Evolutionary conservation across 805 yeast genomes (phyloP).

Genomic region (Kodamaea nitidulidarum): DNA sequence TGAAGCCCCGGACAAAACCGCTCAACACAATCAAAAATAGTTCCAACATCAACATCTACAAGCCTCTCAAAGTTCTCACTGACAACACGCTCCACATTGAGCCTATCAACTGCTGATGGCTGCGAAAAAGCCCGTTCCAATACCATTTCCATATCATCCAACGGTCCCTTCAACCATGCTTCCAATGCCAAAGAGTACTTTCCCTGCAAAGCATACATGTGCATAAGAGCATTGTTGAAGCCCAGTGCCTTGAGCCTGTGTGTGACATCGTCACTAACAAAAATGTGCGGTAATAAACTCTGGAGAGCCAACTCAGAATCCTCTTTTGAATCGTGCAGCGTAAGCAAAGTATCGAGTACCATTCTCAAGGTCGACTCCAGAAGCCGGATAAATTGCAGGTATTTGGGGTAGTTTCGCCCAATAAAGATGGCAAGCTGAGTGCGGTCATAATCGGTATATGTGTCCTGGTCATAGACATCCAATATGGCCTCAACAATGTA

Average conservation of each 20-base stretch:
- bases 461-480: conserved; percentile 45
- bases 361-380: conserved; percentile 54
- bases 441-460: conserved; percentile 20
- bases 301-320: conserved; percentile 78
- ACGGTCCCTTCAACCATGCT: conserved; percentile 41
- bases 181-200: conserved; percentile 50
- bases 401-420: conserved; percentile 79
- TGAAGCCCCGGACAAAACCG: conserved; percentile 39
- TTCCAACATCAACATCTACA: conserved; percentile 25
- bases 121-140: conserved; percentile 15
- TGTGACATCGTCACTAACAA: conserved; percentile 56
- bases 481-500: conserved; percentile 69
- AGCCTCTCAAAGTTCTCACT: conserved; percentile 22
- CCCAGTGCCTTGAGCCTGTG: conserved; percentile 50
- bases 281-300: conserved; percentile 52
- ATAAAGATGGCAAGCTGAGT: conserved; percentile 60
- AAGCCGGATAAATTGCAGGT: conserved; percentile 72
- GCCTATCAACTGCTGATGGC: conserved; percentile 19
- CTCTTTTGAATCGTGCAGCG: neutral
- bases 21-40: conserved; percentile 35
- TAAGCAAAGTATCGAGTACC: conserved; percentile 34
- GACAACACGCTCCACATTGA: conserved; percentile 21
- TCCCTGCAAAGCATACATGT: conserved; percentile 52
- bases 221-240: conserved; percentile 56
- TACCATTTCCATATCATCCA: conserved; percentile 6